Evolutionary conservation across 257 asterid species (phyloP), one percentile per base, ranked within the genome.

Genomic region (Lantana camara): DNA sequence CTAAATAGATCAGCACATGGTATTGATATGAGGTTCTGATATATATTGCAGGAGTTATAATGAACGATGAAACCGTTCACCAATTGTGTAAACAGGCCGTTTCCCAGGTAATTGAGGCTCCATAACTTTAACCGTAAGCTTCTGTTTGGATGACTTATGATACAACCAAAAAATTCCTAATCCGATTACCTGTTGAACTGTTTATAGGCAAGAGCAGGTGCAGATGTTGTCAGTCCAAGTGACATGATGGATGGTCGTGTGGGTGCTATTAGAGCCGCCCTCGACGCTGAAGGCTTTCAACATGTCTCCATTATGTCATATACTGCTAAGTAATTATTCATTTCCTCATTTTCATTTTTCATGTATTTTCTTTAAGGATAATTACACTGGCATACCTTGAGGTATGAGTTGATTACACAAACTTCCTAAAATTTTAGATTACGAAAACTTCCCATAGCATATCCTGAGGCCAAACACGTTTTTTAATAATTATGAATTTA

Each of bases 161-260:
- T 34, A 14, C 58, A n/a, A n/a, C n/a, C n/a, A n/a, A n/a, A n/a
- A n/a, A n/a, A n/a, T n/a, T n/a, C n/a, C n/a, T n/a, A n/a, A n/a
- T n/a, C n/a, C n/a, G n/a, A 27, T 75, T 49, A 22, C 57, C 24
- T 59, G 49, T 17, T 61, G 20, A 22, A 60, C 7, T 37, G 14
- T 66, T 56, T 52, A 60, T 71, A 93, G 97, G 99, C 99, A 48
- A 77, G 85, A 81, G 97, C 99, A 67, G 97, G 99, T 54, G 99
- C 97, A n/a, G 99, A 93, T 84, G 95, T 93, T 22, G 83, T 93
- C 24, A 90, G 97, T 71, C 97, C 99, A 2, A 93, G 98, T 81
- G 98, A 93, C 75, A 93, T 90, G 98, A 93, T 93, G 98, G 98
- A 93, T 47, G 99, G 99, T 48, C 99, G 96, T 63, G 87, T 93